phyloP scores from a whole-genome alignment of 2,329 filamentous ascomycete species.

The Clarireedia paspali region DNA sequence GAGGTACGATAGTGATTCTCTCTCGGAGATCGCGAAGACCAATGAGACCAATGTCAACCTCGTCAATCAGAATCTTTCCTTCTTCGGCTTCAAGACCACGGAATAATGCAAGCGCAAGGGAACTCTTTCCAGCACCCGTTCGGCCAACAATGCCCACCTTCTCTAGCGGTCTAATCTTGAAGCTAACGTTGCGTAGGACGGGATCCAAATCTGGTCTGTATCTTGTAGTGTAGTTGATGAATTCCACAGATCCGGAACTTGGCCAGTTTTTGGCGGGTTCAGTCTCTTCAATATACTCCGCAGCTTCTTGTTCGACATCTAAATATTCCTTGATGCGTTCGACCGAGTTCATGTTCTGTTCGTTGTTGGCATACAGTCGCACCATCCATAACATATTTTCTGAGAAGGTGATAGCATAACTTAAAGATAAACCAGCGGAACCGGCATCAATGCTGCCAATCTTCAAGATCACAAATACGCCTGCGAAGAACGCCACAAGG shows the following conservation, averaged over 20 bases:
- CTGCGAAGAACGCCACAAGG: constrained; percentile 87
- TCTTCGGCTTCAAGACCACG: constrained; percentile 84
- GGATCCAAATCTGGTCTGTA: constrained; percentile 84
- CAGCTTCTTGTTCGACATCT: constrained; percentile 89
- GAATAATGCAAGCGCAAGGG: constrained; percentile 86
- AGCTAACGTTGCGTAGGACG: constrained; percentile 74
- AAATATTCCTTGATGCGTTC: constrained; percentile 97
- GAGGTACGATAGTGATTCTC: constrained; percentile 93
- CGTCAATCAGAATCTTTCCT: constrained; percentile 85
- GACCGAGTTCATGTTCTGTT: constrained; percentile 99
- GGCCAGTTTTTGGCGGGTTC: constrained; percentile 80
- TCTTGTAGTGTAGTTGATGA: constrained; percentile 79
- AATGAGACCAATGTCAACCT: constrained; percentile 81
- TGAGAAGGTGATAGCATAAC: constrained; percentile 93
- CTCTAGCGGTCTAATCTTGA: constrained; percentile 78
- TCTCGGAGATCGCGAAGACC: constrained; percentile 90
- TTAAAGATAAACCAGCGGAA: constrained; percentile 85
- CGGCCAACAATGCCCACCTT: constrained; percentile 95
- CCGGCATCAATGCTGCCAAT: constrained; percentile 81
- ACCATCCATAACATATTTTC: constrained; percentile 97
- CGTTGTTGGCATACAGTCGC: constrained; percentile 85
- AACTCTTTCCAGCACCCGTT: constrained; percentile 95
- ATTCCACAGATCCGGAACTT: constrained; percentile 75
- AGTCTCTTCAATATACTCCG: constrained; percentile 66
- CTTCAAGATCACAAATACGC: constrained; percentile 80